Conservation (phyloP, 2,329 filamentous ascomycete species). For the Cladorrhinum sp. region DNA sequence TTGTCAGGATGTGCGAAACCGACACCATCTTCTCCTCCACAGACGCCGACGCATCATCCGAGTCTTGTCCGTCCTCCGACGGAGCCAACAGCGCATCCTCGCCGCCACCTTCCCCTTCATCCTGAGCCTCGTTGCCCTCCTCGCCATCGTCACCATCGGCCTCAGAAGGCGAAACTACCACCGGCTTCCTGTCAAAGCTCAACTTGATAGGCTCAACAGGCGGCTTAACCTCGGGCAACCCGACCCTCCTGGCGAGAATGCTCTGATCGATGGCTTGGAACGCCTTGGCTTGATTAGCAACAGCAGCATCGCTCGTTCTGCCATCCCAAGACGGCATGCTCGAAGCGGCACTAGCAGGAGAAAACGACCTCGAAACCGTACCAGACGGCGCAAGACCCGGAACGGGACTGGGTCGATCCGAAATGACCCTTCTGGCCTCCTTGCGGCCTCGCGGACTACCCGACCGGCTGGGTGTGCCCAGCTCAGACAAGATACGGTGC, state of each 20-base stretch:
- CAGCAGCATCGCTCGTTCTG: conserved; percentile 31
- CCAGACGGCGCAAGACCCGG: conserved; percentile 27
- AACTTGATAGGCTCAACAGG: conserved; percentile 47
- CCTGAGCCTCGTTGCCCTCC: conserved; percentile 11
- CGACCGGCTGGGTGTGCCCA: conserved; percentile 52
- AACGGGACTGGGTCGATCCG: conserved; percentile 25
- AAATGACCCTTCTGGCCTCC: conserved; percentile 38
- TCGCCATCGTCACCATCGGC: conserved; percentile 10
- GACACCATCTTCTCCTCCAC: conserved; percentile 49
- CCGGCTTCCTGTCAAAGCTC: conserved; percentile 37
- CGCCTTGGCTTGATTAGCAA: conserved; percentile 53
- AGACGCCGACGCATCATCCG: conserved; percentile 15
- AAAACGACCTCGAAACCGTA: conserved; percentile 37
- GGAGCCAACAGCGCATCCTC: conserved; percentile 23
- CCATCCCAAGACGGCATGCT: conserved; percentile 26
- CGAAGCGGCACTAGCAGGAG: conserved; percentile 37
- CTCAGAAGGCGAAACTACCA: conserved; percentile 14
- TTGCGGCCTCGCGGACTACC: conserved; percentile 50
- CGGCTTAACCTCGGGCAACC: conserved; percentile 40
- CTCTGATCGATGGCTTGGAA: conserved; percentile 64
- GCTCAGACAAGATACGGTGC: conserved; percentile 59
- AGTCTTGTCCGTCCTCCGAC: conserved; percentile 23
- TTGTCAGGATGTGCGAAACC: conserved; percentile 75
- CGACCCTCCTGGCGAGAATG: conserved; percentile 55
- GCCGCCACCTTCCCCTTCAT: conserved; percentile 24